Percentiles rank a stretch among this genome's conserved stretches.
Conservation (phyloP, 1,284 basidiomycete genomes). For the Mycena sp. region DNA sequence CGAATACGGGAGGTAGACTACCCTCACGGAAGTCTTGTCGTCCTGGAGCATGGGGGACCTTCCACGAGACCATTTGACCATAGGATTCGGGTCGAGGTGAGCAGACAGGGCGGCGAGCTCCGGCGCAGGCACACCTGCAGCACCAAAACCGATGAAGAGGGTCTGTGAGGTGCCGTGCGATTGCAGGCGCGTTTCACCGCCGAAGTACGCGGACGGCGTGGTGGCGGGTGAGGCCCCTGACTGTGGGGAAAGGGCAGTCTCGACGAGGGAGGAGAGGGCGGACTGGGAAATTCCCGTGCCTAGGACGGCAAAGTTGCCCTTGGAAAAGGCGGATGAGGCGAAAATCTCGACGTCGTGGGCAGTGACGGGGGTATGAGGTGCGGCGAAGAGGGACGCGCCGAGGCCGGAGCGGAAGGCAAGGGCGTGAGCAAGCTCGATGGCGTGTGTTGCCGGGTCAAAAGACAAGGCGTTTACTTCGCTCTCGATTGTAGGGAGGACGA, state of each 20-base stretch:
- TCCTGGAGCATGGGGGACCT: conserved; percentile 71
- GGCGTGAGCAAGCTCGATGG: conserved; percentile 85
- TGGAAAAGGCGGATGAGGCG: conserved; percentile 77
- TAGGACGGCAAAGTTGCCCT: conserved; percentile 85
- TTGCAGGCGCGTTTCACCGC: conserved; percentile 83
- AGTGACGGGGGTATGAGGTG: conserved; percentile 72
- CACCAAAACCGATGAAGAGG: conserved; percentile 85
- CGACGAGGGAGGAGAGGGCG: conserved; percentile 76
- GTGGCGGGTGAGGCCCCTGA: conserved; percentile 51
- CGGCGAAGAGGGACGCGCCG: conserved; percentile 87
- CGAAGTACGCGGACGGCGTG: conserved; percentile 75
- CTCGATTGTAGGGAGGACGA: conserved; percentile 81
- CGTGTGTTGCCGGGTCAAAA: conserved; percentile 68
- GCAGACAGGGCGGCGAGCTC: conserved; percentile 83
- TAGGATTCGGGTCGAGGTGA: conserved; percentile 75
- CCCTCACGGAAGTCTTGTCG: conserved; percentile 65
- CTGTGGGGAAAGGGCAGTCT: conserved; percentile 68
- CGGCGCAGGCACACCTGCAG: conserved; percentile 66
- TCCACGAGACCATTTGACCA: conserved; percentile 88
- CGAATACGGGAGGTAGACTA: conserved; percentile 87
- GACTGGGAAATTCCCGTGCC: conserved; percentile 86
- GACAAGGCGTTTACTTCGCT: conserved; percentile 76
- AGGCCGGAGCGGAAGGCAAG: conserved; percentile 93
- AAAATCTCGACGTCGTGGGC: conserved; percentile 77
- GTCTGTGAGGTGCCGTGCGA: conserved; percentile 74